Base-by-base conservation (phyloP, 140 eudicot genomes). In the Erigeron philadelphicus region DNA sequence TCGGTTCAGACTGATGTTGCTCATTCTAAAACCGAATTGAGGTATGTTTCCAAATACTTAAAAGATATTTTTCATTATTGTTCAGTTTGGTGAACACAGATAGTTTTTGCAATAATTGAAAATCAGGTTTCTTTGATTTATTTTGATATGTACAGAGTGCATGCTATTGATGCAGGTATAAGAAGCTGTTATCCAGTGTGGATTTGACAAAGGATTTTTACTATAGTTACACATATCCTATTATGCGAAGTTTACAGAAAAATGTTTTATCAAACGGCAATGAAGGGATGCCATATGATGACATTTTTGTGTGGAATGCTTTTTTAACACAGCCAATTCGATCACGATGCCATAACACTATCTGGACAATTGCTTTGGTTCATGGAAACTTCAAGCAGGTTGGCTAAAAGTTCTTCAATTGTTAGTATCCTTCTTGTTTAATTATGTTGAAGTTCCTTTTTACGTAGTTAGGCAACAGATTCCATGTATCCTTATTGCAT, bases 351-450 rank as follows among this genome's bases (percentile, higher is more conserved):
- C 88, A 74, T 58, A 86, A 87, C 81, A 89, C 89, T 52, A 84
- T 89, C 16, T 93, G 99, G 99, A 89, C 96, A 63, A 81, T 93
- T 73, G 90, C 99, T 69, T 74, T 93, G 54, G 91, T 85, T 68
- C 99, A 93, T 85, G 99, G 99, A 61, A 76, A 83, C 78, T 93
- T 93, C 79, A 87, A 89, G 70, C 99, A 93, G 91, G 99, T 93
- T 75, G 19, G 21, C 66, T 67, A 41, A 55, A 74, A 49, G 16
- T 56, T 18, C 21, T 58, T 65, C 17, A 57, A 23, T 65, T 55
- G 66, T 45, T 25, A 54, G 65, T 70, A 23, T 44, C 55, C 46
- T 61, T 60, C 46, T 13, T 59, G 67, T 47, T 49, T 5, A 13
- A 42, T 42, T 69, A 42, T 17, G 12, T 49, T 67, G 42, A 66